Conservation (phyloP, 495 filamentous ascomycete genomes). For the Astrothelium subdiscretum region DNA sequence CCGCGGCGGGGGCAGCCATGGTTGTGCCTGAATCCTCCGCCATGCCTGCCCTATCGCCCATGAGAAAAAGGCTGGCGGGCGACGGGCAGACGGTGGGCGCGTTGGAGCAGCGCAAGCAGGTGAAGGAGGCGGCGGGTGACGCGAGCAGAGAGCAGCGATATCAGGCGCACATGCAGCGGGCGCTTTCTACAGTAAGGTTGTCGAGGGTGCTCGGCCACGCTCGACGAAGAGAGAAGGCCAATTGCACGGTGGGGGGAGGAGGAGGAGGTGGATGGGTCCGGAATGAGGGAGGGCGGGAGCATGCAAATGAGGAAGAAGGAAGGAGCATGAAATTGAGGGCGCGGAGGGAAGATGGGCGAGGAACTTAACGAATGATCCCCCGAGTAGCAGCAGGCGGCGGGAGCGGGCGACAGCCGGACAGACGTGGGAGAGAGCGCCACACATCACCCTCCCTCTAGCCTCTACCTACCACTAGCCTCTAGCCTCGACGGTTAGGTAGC, state of each 20-base stretch:
- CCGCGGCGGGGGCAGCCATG: neutral
- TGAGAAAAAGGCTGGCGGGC: neutral
- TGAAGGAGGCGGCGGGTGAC: neutral
- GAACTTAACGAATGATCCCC: neutral
- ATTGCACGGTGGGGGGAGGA: neutral
- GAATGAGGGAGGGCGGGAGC: neutral
- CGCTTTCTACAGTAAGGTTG: neutral
- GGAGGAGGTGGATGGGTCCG: neutral
- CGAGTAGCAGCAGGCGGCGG: neutral
- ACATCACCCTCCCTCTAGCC: too few relatives aligned
- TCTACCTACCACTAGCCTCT: too few relatives aligned
- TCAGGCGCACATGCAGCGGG: neutral
- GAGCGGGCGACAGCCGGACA: neutral
- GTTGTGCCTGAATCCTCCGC: neutral
- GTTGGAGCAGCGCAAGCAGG: neutral
- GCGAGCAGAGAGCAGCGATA: neutral
- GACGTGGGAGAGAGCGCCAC: conserved; percentile 1
- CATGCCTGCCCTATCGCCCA: neutral
- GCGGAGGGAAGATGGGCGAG: neutral
- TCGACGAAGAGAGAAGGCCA: neutral
- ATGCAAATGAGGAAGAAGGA: neutral
- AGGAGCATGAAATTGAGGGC: neutral
- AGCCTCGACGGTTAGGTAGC: too few relatives aligned
- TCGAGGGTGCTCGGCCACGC: neutral
- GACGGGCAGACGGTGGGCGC: neutral